Percentiles rank a stretch among this genome's conserved stretches.
phyloP scores from a whole-genome alignment of 2,329 filamentous ascomycete species.

The Herpotrichia juniperi region DNA sequence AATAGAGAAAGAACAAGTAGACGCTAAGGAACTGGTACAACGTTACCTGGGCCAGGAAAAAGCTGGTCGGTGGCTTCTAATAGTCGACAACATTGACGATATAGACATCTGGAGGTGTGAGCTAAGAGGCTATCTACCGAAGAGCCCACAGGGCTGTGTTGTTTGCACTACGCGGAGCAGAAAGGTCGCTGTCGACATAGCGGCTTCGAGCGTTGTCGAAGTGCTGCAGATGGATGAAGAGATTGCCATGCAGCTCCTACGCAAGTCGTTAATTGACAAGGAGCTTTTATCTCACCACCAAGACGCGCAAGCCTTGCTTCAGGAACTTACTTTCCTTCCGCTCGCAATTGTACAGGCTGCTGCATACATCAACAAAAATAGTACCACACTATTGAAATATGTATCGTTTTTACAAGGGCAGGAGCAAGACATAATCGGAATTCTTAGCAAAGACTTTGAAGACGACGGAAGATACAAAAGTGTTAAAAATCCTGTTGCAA shows the following conservation, averaged over 20 bases:
- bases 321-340: conserved; percentile 20
- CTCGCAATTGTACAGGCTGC: conserved; percentile 20
- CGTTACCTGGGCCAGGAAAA: background rate
- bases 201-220: conserved; percentile 17
- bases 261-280: too few species aligned
- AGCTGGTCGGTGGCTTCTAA: conserved; percentile 6
- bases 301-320: conserved; percentile 22
- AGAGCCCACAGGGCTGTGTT: conserved; percentile 32
- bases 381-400: conserved; percentile 12
- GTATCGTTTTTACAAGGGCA: conserved; percentile 15
- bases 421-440: conserved; percentile 29
- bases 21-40: conserved; percentile 6
- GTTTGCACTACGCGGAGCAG: conserved; percentile 32
- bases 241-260: too few species aligned
- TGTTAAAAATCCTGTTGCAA: conserved; percentile 35
- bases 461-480: conserved; percentile 37
- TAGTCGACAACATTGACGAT: conserved; percentile 12
- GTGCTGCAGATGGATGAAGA: too few species aligned
- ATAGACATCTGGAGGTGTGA: conserved; percentile 1
- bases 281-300: conserved; percentile 14
- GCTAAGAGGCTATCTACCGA: conserved; percentile 37
- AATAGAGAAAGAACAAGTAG: conserved; percentile 2
- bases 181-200: conserved; percentile 12
- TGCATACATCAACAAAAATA: conserved; percentile 40
- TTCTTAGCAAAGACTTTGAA: conserved; percentile 40